These are phyloP conservation scores for Letharia lupina DNA, from an alignment of 495 filamentous ascomycete genomes.

Conservation along the genomic window DNA sequence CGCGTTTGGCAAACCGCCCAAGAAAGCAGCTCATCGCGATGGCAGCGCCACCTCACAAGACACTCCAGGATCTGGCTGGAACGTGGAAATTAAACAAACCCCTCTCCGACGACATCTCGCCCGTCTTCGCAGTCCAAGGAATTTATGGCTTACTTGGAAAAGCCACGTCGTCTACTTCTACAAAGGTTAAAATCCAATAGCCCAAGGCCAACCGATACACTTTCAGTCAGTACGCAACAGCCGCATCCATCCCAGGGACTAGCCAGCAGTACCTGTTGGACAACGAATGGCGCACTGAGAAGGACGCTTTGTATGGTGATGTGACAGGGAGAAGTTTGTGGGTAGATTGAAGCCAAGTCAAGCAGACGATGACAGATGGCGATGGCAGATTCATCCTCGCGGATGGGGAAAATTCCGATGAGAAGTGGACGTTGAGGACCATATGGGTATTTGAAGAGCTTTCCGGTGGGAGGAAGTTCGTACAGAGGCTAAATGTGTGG, in stretches of 20 bases:
- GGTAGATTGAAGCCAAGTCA: conserved; percentile 11
- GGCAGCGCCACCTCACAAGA: too few species aligned
- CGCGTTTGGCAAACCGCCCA: too few species aligned
- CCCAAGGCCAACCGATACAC: conserved; percentile 38
- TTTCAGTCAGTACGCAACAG: conserved; percentile 56
- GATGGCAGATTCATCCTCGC: conserved; percentile 12
- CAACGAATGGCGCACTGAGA: conserved; percentile 29
- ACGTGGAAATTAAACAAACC: too few species aligned
- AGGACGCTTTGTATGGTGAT: conserved; percentile 22
- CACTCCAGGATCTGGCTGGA: too few species aligned
- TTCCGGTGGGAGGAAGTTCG: conserved; percentile 45
- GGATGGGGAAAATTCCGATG: conserved; percentile 15
- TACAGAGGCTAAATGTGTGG: conserved; percentile 43
- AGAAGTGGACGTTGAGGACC: conserved; percentile 15
- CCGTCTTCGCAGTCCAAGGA: conserved; percentile 22
- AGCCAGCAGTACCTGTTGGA: conserved; percentile 57
- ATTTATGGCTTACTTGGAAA: conserved; percentile 15
- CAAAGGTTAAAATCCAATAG: conserved; percentile 21
- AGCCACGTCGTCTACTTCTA: conserved; percentile 24
- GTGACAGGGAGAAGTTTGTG: conserved; percentile 19
- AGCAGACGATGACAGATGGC: conserved; percentile 1
- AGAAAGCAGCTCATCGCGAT: too few species aligned
- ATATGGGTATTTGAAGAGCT: conserved; percentile 43
- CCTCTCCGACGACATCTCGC: conserved; percentile 16
- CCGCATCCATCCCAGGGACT: conserved; percentile 56